Percentiles rank a stretch among this genome's conserved stretches.
phyloP scores from a whole-genome alignment of 2,329 filamentous ascomycete species.

The Pseudogymnoascus sp. region DNA sequence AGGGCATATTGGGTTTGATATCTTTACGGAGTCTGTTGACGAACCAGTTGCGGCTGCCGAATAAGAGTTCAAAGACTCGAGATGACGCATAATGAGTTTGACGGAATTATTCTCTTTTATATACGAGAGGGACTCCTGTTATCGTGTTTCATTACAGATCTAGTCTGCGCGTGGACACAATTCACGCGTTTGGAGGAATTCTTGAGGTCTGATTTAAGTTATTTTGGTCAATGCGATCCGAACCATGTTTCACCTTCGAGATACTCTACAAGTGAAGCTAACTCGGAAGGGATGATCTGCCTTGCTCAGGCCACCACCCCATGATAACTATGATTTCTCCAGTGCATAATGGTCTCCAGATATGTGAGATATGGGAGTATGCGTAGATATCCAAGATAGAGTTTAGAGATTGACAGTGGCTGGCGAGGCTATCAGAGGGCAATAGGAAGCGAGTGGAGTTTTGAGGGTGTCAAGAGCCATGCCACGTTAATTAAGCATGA shows the following conservation, averaged over 20 bases:
- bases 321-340: background rate
- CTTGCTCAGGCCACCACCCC: background rate
- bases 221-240: background rate
- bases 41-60: background rate
- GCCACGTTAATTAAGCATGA: constrained; percentile 6
- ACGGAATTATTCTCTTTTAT: background rate
- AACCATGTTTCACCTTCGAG: background rate
- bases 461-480: constrained; percentile 2
- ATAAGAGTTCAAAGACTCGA: background rate
- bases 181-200: background rate
- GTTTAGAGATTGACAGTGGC: background rate
- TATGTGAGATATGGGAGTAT: background rate
- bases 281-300: background rate
- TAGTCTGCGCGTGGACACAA: background rate
- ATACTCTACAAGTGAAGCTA: background rate
- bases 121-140: background rate
- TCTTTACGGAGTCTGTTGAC: background rate
- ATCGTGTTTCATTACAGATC: background rate
- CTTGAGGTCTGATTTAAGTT: background rate
- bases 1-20: background rate
- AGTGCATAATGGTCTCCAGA: background rate
- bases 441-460: background rate
- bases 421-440: background rate
- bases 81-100: background rate
- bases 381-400: background rate